Percentiles rank a stretch among this genome's conserved stretches.
phyloP scores from a whole-genome alignment of 345 rosid species.

The Eucalyptus decipiens region DNA sequence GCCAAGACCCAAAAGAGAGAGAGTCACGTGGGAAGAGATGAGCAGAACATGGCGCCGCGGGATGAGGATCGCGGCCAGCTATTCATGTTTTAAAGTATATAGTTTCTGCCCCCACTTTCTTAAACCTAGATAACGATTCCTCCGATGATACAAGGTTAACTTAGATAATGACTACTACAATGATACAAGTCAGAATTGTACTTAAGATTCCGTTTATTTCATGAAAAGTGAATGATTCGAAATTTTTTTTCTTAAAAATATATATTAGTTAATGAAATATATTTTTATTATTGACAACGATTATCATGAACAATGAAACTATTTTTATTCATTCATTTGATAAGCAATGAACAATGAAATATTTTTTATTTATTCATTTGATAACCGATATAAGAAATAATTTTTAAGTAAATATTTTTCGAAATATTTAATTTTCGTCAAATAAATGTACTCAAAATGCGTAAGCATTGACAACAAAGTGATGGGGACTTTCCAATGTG shows the following conservation, averaged over 20 bases:
- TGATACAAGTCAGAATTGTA: not conserved
- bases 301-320: too few species aligned
- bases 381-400: rapidly evolving
- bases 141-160: rapidly evolving
- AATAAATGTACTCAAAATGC: not conserved
- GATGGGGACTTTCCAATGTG: not conserved
- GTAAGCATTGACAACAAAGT: not conserved
- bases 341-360: not conserved
- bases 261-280: too few species aligned
- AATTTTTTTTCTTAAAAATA: too few species aligned
- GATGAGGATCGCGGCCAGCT: not conserved
- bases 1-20: not conserved
- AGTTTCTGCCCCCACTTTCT: not conserved
- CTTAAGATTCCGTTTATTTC: rapidly evolving
- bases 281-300: not conserved
- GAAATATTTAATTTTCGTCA: rapidly evolving
- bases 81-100: not conserved
- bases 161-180: not conserved
- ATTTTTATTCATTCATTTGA: not conserved
- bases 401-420: rapidly evolving
- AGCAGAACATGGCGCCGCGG: not conserved
- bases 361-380: rapidly evolving
- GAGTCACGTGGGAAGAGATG: not conserved
- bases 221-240: not conserved
- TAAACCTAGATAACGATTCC: not conserved